These are phyloP conservation scores for Phytophthora agathidicida DNA, from an alignment of 352 stramenopile species.

Conservation along the genomic window DNA sequence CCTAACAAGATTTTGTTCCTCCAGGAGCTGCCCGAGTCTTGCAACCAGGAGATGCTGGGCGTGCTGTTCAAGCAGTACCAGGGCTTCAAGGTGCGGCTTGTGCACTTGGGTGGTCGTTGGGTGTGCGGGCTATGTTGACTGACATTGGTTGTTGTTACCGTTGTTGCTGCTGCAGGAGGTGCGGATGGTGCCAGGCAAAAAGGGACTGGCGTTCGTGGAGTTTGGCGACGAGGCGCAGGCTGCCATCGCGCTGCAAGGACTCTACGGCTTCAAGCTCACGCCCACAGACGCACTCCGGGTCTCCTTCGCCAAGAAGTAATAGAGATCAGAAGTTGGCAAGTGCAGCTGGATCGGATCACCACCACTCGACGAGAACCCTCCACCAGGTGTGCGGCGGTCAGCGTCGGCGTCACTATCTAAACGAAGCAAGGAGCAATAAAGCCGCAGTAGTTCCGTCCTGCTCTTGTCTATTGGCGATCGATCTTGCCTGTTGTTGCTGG, in stretches of 20 bases:
- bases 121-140: too few species aligned
- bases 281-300: conserved; percentile 82
- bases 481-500: neutral
- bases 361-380: neutral
- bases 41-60: conserved; percentile 96
- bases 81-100: conserved; percentile 89
- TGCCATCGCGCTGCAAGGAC: conserved; percentile 78
- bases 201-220: conserved; percentile 96
- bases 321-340: too few species aligned
- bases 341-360: neutral
- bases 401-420: neutral
- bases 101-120: too few species aligned
- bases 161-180: conserved; percentile 75
- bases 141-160: conserved; percentile 4
- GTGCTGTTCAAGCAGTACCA: conserved; percentile 98
- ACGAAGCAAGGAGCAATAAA: conserved; percentile 1
- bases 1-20: conserved; percentile 95
- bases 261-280: conserved; percentile 87
- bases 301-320: conserved; percentile 90
- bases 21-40: conserved; percentile 92
- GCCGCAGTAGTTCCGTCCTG: neutral
- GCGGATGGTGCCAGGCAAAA: conserved; percentile 93
- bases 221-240: conserved; percentile 92
- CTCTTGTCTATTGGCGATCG: neutral
- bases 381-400: neutral